A percentile compares a stretch with the other conserved stretches of the same genome.
These are phyloP conservation scores for Backusella morwellensis DNA, from an alignment of 192 early-diverging fungal genomes.

Conservation along the genomic window DNA sequence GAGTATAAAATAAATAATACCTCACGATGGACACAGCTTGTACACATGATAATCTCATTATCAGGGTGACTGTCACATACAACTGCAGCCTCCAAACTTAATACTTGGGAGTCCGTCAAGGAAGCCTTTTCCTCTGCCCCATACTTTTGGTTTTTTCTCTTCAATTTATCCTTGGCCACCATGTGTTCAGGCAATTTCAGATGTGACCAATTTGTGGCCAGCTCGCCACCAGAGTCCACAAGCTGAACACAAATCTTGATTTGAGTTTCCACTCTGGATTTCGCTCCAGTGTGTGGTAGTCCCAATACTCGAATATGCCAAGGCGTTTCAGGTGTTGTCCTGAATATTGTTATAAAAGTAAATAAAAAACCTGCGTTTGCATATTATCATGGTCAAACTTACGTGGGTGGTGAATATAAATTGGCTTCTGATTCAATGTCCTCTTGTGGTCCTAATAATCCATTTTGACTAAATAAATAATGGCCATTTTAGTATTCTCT, in stretches of 20 bases:
- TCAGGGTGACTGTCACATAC: constrained; percentile 75
- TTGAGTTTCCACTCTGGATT: constrained; percentile 83
- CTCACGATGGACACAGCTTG: constrained; percentile 72
- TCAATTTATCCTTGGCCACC: constrained; percentile 65
- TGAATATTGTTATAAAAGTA: not conserved
- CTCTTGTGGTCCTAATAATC: constrained; percentile 13
- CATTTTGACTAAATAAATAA: not conserved
- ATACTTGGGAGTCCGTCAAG: constrained; percentile 43
- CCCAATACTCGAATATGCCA: constrained; percentile 37
- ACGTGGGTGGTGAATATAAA: constrained; percentile 6
- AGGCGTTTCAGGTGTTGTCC: constrained; percentile 13
- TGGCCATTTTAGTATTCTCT: not conserved
- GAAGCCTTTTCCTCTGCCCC: constrained; percentile 34
- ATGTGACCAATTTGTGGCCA: constrained; percentile 68
- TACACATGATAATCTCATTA: constrained; percentile 66
- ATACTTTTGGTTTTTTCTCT: constrained; percentile 46
- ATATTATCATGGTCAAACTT: not conserved
- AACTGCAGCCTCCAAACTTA: constrained; percentile 67
- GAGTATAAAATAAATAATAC: constrained; percentile 3
- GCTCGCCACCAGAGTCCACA: constrained; percentile 53
- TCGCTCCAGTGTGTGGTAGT: constrained; percentile 43
- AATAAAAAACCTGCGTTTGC: too few species aligned
- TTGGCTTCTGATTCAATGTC: not conserved
- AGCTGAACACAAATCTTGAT: constrained; percentile 79
- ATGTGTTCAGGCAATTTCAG: constrained; percentile 70